Percentiles rank a stretch among this genome's conserved stretches.
Conservation (phyloP, 2,329 filamentous ascomycete genomes). For the Penicillium polonicum region DNA sequence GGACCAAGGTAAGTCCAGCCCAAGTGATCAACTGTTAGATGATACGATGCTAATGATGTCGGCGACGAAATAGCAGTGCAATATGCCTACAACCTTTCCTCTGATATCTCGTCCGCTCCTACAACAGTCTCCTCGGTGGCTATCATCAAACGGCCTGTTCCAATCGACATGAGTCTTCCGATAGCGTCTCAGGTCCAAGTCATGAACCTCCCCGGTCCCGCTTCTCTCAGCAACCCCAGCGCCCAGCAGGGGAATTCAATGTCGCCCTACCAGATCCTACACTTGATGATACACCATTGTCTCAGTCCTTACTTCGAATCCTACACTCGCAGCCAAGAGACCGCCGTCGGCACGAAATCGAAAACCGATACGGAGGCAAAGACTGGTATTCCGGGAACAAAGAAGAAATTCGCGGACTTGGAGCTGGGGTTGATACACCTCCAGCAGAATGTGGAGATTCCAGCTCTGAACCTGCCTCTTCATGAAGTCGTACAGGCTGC, state of each 20-base stretch:
- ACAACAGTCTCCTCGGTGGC: conserved; percentile 83
- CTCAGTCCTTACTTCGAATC: conserved; percentile 97
- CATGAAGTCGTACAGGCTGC: conserved; percentile 85
- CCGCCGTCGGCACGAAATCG: conserved; percentile 63
- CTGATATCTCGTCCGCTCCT: conserved; percentile 72
- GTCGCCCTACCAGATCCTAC: conserved; percentile 88
- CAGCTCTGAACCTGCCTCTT: conserved; percentile 81
- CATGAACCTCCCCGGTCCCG: conserved; percentile 83
- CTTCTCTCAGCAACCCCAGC: conserved; percentile 64
- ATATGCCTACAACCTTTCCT: conserved; percentile 76
- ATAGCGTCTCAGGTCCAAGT: conserved; percentile 88
- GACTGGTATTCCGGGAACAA: conserved; percentile 93
- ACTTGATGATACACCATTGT: conserved; percentile 86
- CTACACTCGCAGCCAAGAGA: conserved; percentile 79
- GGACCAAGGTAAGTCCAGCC: conserved; percentile 40
- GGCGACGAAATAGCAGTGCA: conserved; percentile 32
- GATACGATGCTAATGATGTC: conserved; percentile 6
- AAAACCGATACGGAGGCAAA: conserved; percentile 85
- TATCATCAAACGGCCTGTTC: conserved; percentile 83
- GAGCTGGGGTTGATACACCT: conserved; percentile 87
- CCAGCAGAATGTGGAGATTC: conserved; percentile 97
- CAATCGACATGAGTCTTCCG: conserved; percentile 79
- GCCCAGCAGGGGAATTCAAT: conserved; percentile 69
- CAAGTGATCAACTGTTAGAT: background rate
- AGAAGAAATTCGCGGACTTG: conserved; percentile 93